Base-by-base conservation (phyloP, 352 stramenopile species). In the Salisapilia sapeloensis region DNA sequence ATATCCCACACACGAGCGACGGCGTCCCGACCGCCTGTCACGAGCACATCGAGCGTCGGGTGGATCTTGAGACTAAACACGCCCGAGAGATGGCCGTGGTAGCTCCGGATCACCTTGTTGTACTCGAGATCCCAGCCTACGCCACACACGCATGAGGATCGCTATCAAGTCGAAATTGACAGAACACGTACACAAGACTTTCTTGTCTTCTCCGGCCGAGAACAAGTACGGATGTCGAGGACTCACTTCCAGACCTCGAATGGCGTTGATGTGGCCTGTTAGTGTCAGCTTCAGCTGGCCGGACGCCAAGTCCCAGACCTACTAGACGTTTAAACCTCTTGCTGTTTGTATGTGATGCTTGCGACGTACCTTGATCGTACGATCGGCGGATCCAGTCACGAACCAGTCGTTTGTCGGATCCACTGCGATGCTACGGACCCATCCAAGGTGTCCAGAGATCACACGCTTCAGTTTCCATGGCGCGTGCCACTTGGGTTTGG, bases 71-170 rank as follows among this genome's bases (percentile, higher is more conserved):
- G 55, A 26, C 62, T 93, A 61, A 98, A 99, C 6, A 99, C 92
- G 9, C 94, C 94, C 15, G 67, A 95, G n/a, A 99, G 60, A 50
- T 99, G 96, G n/a, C 96, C 96, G 53, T 99, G 95, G 64, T 99
- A 99, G 64, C 97, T 96, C 6, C 96, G 79, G 39, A 99, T 97
- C 19, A 99, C 92, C 56, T 98, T 97, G 60, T 99, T 99, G 47
- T 94, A 97, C 72, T 99, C 94, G 32, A 99, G 63, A 60, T 99
- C 95, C 95, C 95, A 99, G 60, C 89, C 56, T 66, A 35, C n/a
- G 16, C 16, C 3, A 2, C 7, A 48, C 14, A 29, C 17, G 25
- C 18, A 23, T 6, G 13, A 28, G 6, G 11, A 25, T 19, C 13
- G 18, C 4, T 17, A n/a, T 8, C 13, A 23, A 6, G 16, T 2